Evolutionary conservation across 2,329 filamentous ascomycete genomes (phyloP).

Genomic region (Diaporthe helianthi): DNA sequence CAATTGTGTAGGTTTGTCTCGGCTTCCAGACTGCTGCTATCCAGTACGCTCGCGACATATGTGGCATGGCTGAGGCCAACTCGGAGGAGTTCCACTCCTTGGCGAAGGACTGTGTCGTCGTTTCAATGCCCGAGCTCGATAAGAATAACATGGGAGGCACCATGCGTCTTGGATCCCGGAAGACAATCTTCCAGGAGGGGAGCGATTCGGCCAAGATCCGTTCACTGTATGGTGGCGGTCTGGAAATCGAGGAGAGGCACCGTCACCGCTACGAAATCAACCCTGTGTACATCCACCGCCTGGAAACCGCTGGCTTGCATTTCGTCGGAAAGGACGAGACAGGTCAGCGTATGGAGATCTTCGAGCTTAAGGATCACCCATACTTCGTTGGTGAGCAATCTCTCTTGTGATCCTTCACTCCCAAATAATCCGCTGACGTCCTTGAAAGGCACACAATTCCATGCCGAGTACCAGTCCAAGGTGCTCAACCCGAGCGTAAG

Average conservation of each 20-base stretch:
- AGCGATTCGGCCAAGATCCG: constrained; percentile 76
- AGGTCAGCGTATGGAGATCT: constrained; percentile 76
- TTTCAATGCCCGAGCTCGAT: constrained; percentile 86
- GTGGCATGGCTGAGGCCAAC: constrained; percentile 63
- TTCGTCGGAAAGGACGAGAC: constrained; percentile 80
- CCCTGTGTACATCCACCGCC: constrained; percentile 67
- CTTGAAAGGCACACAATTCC: constrained; percentile 33
- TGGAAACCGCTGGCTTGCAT: constrained; percentile 68
- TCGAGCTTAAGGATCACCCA: constrained; percentile 78
- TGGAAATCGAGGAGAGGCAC: constrained; percentile 70
- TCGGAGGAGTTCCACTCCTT: constrained; percentile 63
- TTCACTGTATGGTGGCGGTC: constrained; percentile 66
- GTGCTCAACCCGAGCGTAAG: constrained; percentile 35
- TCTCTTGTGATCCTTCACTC: constrained; percentile 66
- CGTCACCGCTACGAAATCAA: constrained; percentile 85
- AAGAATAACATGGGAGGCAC: constrained; percentile 71
- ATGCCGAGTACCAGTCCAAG: constrained; percentile 35
- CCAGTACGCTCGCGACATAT: constrained; percentile 82
- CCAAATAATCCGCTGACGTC: constrained; percentile 7
- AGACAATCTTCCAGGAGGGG: constrained; percentile 72
- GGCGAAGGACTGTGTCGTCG: constrained; percentile 74
- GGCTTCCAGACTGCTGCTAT: constrained; percentile 94
- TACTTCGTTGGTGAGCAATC: constrained; percentile 64
- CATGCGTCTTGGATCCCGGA: constrained; percentile 77
- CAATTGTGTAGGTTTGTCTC: constrained; percentile 60